A percentile compares a stretch with the other conserved stretches of the same genome.
Conservation (phyloP, 2,329 filamentous ascomycete genomes). For the Botryosphaeria dothidea region DNA sequence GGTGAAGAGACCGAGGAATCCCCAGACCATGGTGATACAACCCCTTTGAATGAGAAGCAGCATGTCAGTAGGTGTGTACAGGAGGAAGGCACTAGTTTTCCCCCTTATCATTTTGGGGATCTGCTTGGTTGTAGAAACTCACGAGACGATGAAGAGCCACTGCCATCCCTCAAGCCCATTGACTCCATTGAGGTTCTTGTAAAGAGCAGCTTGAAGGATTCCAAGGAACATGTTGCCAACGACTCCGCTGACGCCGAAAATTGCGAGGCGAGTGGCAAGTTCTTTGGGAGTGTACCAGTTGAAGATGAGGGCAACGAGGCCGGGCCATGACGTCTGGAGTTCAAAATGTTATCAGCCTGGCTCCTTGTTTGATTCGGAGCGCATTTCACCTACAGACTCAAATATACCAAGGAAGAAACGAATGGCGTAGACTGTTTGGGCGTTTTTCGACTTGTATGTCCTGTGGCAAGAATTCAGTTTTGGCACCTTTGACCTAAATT, state of each 20-base stretch:
- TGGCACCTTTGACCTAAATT: no score
- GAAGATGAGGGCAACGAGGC: slow-evolving; percentile 41
- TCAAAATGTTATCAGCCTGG: neutral
- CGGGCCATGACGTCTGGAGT: slow-evolving; percentile 27
- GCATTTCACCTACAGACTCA: slow-evolving; percentile 25
- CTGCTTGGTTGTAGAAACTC: neutral
- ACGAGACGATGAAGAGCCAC: slow-evolving; percentile 33
- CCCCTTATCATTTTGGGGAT: no score
- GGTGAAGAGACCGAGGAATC: slow-evolving; percentile 18
- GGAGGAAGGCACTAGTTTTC: no score
- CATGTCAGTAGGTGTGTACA: neutral
- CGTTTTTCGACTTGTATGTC: neutral
- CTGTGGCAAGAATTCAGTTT: neutral
- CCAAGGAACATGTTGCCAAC: slow-evolving; percentile 37
- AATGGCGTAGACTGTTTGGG: slow-evolving; percentile 25
- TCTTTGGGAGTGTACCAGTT: slow-evolving; percentile 47
- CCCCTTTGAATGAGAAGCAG: neutral
- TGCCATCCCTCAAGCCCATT: slow-evolving; percentile 30
- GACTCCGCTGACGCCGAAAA: slow-evolving; percentile 35
- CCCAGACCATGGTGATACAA: slow-evolving; percentile 21
- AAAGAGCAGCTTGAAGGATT: slow-evolving; percentile 35
- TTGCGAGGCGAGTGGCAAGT: slow-evolving; percentile 31
- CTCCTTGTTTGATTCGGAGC: neutral
- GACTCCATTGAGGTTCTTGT: slow-evolving; percentile 32
- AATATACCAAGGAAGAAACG: slow-evolving; percentile 40